These are phyloP conservation scores for Suillus placidus DNA, from an alignment of 768 basidiomycete genomes.

Conservation along the genomic window DNA sequence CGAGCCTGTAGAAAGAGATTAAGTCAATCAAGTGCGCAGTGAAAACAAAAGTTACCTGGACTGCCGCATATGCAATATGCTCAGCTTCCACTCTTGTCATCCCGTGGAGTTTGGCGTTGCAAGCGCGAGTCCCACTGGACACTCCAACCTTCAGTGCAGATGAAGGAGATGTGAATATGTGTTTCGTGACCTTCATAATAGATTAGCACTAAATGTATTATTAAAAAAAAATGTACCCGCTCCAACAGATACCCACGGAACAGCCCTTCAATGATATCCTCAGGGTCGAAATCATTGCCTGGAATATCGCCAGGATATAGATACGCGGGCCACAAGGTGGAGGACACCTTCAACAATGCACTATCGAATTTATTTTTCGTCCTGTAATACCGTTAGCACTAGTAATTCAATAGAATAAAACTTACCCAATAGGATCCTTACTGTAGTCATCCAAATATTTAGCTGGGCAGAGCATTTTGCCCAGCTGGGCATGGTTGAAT, in stretches of 20 bases:
- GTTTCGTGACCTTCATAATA: slow-evolving; percentile 5
- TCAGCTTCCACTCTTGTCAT: slow-evolving; percentile 8
- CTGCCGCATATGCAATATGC: slow-evolving; percentile 5
- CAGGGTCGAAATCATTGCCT: slow-evolving; percentile 6
- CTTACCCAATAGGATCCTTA: not conserved
- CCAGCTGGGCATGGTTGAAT: slow-evolving; percentile 10
- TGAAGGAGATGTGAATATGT: not conserved
- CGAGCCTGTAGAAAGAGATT: not conserved
- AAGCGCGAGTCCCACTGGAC: not conserved
- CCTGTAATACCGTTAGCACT: not conserved
- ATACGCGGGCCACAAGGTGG: slow-evolving; percentile 5
- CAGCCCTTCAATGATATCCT: slow-evolving; percentile 1
- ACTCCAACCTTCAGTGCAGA: not conserved
- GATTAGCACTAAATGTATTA: not conserved
- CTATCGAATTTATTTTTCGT: not conserved
- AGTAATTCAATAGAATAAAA: not conserved
- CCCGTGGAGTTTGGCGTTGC: slow-evolving; percentile 5
- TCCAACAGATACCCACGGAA: slow-evolving; percentile 7
- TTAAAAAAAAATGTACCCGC: not conserved
- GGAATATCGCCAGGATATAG: slow-evolving; percentile 9
- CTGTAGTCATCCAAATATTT: slow-evolving; percentile 1
- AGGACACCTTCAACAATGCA: not conserved
- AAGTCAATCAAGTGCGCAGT: not conserved
- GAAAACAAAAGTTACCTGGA: not conserved
- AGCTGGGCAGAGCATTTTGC: not conserved